Evolutionary conservation across 768 basidiomycete species (phyloP).

Genomic region (Suillus discolor): DNA sequence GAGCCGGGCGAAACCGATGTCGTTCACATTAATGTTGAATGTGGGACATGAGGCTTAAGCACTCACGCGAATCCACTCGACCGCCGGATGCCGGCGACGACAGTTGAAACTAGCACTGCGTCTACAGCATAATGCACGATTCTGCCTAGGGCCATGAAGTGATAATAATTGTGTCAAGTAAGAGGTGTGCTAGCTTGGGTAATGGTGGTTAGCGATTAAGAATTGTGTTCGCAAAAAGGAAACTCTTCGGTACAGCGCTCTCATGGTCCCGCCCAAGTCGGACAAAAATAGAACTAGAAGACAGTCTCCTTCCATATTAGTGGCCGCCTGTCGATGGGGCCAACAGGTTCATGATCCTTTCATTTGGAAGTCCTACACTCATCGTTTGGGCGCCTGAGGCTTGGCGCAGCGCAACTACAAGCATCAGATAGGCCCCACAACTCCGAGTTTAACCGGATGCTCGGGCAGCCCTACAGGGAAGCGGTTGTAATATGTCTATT

Average conservation of each 20-base stretch:
- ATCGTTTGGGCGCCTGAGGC: no score
- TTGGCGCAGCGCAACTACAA: no score
- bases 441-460: no score
- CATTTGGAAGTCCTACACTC: no score
- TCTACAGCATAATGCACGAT: slow-evolving; percentile 84
- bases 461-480: no score
- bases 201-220: not conserved
- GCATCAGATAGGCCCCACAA: no score
- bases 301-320: not conserved
- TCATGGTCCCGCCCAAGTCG: not conserved
- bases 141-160: slow-evolving; percentile 62
- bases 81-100: slow-evolving; percentile 88
- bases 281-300: not conserved
- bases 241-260: not conserved
- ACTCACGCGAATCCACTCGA: slow-evolving; percentile 91
- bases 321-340: not conserved
- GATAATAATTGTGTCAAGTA: not conserved
- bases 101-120: slow-evolving; percentile 82
- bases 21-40: slow-evolving; percentile 1
- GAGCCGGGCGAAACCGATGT: slow-evolving; percentile 3
- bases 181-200: not conserved
- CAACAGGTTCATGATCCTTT: no score
- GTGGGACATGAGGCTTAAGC: slow-evolving; percentile 9
- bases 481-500: no score
- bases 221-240: not conserved